phyloP scores from a whole-genome alignment of 352 stramenopile genomes.

The Blastocystis hominis region DNA sequence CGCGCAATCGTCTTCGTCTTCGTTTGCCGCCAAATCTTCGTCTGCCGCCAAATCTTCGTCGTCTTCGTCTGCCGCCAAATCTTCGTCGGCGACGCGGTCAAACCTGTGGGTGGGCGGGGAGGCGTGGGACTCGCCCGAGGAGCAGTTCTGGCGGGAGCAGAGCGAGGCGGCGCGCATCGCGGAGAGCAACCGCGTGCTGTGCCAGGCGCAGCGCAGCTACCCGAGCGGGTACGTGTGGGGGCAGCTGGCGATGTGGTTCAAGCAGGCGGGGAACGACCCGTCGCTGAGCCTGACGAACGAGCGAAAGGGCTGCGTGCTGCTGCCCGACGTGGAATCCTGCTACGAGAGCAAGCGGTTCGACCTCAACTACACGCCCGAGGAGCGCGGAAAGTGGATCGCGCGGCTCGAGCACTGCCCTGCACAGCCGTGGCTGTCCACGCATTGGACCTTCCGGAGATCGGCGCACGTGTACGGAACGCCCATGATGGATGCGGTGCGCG shows the following conservation, averaged over 20 bases:
- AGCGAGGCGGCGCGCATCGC: neutral
- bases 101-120: conserved; percentile 9
- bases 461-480: neutral
- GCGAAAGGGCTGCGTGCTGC: conserved; percentile 58
- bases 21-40: too few species aligned
- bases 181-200: conserved; percentile 6
- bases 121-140: neutral
- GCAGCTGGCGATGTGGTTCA: conserved; percentile 61
- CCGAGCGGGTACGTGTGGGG: conserved; percentile 60
- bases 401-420: neutral
- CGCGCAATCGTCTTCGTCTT: too few species aligned
- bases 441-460: conserved; percentile 24
- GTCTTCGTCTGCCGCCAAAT: neutral
- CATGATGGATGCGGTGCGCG: conserved; percentile 47
- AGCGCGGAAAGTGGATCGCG: conserved; percentile 1
- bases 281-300: conserved; percentile 58
- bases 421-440: neutral
- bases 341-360: conserved; percentile 42
- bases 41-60: neutral
- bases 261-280: conserved; percentile 61
- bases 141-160: neutral
- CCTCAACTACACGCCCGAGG: neutral
- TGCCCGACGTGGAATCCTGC: conserved; percentile 60
- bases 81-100: neutral
- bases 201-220: conserved; percentile 60